Evolutionary conservation across 1,284 basidiomycete genomes (phyloP).

Genomic region (Boletus mariae): DNA sequence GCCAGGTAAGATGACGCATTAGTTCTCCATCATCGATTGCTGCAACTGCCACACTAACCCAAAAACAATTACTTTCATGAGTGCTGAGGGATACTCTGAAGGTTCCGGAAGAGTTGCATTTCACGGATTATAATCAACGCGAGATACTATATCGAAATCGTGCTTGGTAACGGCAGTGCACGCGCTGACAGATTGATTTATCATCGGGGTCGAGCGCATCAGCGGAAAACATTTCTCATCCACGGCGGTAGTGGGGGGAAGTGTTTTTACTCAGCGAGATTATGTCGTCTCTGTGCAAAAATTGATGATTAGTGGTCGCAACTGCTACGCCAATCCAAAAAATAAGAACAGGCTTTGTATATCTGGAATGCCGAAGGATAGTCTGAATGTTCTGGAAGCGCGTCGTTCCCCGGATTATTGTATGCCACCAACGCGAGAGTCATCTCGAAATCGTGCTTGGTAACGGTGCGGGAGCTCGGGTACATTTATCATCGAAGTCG

Average conservation of each 20-base stretch:
- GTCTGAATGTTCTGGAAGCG: no score
- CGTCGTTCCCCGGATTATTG: no score
- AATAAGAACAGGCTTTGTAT: no score
- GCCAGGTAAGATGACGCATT: background rate
- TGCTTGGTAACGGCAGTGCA: background rate
- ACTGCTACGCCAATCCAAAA: no score
- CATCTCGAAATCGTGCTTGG: background rate
- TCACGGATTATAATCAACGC: background rate
- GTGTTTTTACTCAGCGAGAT: no score
- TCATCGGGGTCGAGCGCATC: background rate
- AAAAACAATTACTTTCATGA: slow-evolving; percentile 19
- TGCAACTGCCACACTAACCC: slow-evolving; percentile 9
- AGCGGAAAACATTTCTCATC: background rate
- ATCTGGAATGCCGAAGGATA: no score
- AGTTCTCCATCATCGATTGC: background rate
- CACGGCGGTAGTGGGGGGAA: no score
- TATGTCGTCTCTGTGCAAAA: no score
- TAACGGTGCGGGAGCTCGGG: background rate
- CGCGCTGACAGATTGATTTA: background rate
- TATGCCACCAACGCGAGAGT: no score
- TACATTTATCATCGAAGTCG: no score
- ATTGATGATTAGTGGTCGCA: no score
- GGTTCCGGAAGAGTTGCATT: no score
- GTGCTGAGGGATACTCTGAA: background rate
- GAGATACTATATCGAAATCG: background rate